Evolutionary conservation across 805 yeast genomes (phyloP).

Genomic region (Ogataea saltuana): DNA sequence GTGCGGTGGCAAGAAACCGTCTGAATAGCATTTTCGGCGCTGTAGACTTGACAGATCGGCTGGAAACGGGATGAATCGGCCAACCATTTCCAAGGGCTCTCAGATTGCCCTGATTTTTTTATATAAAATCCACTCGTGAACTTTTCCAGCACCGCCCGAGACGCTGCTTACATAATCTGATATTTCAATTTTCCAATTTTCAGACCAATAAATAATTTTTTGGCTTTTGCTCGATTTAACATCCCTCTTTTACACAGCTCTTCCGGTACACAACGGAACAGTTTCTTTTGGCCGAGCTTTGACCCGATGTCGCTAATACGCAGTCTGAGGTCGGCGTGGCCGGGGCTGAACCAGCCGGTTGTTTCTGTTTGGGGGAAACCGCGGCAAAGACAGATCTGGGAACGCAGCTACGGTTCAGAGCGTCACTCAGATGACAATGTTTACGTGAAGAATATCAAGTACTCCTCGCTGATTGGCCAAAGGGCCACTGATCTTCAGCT

Average conservation of each 20-base stretch:
- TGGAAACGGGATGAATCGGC: too few species aligned
- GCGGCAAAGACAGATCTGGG: background rate
- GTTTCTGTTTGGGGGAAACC: background rate
- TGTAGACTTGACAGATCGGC: too few species aligned
- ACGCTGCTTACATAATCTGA: background rate
- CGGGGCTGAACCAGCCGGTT: background rate
- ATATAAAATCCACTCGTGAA: too few species aligned
- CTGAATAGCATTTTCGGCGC: slow-evolving; percentile 22
- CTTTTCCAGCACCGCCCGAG: too few species aligned
- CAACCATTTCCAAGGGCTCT: too few species aligned
- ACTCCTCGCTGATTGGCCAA: slow-evolving; percentile 16
- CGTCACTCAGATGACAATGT: slow-evolving; percentile 38
- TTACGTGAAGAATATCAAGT: slow-evolving; percentile 50
- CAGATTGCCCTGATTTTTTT: too few species aligned
- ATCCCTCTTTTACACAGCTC: background rate
- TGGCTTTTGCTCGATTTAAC: background rate
- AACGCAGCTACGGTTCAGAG: background rate
- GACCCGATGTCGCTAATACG: background rate
- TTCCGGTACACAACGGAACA: too few species aligned
- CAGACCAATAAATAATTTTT: background rate
- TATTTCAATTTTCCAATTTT: background rate
- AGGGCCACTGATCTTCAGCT: slow-evolving; percentile 15
- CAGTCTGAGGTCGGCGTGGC: background rate
- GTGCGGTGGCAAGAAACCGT: slow-evolving; percentile 32
- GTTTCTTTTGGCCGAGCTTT: too few species aligned